A percentile compares a stretch with the other conserved stretches of the same genome.
phyloP scores from a whole-genome alignment of 2,329 filamentous ascomycete genomes.

The Pezicula radicicola region DNA sequence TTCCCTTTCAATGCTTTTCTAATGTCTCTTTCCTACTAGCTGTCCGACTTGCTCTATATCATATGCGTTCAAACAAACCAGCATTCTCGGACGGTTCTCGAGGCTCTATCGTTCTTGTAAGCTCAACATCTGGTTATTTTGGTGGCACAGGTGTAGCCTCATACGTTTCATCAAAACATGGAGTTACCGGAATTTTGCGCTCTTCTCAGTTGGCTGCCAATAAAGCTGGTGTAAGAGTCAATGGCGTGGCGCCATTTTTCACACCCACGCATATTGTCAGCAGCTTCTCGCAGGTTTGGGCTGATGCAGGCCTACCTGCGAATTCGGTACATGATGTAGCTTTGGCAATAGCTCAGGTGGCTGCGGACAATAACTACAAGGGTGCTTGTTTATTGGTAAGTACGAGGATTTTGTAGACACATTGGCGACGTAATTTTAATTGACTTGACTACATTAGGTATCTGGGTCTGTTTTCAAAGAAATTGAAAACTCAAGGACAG shows the following conservation, averaged over 20 bases:
- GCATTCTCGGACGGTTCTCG: slow-evolving; percentile 11
- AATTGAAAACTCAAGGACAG: not conserved
- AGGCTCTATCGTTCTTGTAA: slow-evolving; percentile 36
- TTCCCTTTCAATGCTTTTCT: not conserved
- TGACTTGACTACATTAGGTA: not conserved
- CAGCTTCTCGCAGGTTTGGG: not conserved
- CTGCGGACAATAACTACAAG: not conserved
- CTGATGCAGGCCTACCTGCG: not conserved
- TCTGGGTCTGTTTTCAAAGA: not conserved
- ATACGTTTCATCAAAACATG: not conserved
- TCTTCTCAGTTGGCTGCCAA: not conserved
- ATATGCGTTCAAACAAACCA: slow-evolving; percentile 16
- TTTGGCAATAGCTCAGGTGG: not conserved
- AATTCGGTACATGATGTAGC: not conserved
- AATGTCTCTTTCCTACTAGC: not conserved
- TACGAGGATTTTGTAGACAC: not conserved
- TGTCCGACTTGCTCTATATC: slow-evolving; percentile 23
- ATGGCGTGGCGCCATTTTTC: not conserved
- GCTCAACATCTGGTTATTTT: not conserved
- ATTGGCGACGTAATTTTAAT: not conserved
- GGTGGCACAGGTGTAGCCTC: not conserved
- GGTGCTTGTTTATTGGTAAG: not conserved
- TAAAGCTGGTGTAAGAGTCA: not conserved
- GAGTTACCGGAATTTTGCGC: not conserved
- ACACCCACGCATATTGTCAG: not conserved